Base-by-base conservation (phyloP, 352 stramenopile genomes). In the Globisporangium radiosum region DNA sequence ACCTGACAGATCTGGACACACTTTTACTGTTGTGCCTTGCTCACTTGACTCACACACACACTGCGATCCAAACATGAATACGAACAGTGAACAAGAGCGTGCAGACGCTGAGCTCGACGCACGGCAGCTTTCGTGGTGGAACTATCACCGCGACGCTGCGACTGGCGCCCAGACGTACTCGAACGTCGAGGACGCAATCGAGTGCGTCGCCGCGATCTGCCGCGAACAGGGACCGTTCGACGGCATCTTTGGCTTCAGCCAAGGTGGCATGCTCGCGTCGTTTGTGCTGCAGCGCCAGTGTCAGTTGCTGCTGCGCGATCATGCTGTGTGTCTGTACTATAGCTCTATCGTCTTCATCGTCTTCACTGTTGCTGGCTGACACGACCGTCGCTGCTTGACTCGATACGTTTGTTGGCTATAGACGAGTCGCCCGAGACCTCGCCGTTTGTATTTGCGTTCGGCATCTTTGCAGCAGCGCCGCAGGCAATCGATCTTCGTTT, bases 161-260 rank as follows among this genome's bases (percentile, higher is more conserved):
- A 73, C 72, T 7, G 76, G 73, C 1, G 57, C 68, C n/a, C 71
- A 75, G 52, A 59, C 64, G n/a, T 71, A 84, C 52, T 65, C 70
- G 7, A 63, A 73, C 2, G 72, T 93, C 45, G 65, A 84, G 5
- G 81, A 92, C 53, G 68, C 81, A 2, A 71, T 92, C 39, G 80
- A 82, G 5, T 93, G 89, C 59, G 54, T 95, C 8, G 73, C 66
- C 7, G 65, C 67, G 17, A 78, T 92, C 40, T 75, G 76, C 44
- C 71, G 71, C 38, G 81, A 76, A 19, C 79, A 93, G 47, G 84
- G 84, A 15, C 86, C 86, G 10, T 95, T 95, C 55, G 76, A 94
- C 45, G 86, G 86, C 37, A 73, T 95, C 47, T 90, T 93, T 44
- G 85, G 85, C 42, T 95, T 95, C 62, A 93, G 83, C 59, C 84